A percentile compares a stretch with the other conserved stretches of the same genome.
These are phyloP conservation scores for Themeda triandra DNA, from an alignment of 176 grass and related monocot genomes.

Conservation along the genomic window DNA sequence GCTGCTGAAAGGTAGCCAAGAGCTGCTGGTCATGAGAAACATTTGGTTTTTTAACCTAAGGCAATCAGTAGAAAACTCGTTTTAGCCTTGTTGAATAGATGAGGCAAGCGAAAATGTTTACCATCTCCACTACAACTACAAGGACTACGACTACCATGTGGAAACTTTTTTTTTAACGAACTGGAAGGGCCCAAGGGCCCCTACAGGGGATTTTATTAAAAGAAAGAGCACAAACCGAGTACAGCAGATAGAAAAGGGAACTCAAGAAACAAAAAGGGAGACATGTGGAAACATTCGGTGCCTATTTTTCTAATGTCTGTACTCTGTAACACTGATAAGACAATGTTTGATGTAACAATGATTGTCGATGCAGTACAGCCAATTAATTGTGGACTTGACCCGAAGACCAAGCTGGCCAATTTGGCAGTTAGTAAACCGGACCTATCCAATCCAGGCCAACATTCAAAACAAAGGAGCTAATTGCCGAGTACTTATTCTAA, in stretches of 20 bases:
- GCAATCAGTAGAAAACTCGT: neutral
- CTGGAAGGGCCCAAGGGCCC: too few relatives aligned
- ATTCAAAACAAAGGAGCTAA: too few relatives aligned
- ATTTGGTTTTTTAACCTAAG: neutral
- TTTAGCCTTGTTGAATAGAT: constrained; percentile 2
- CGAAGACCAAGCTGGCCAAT: too few relatives aligned
- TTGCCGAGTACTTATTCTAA: too few relatives aligned
- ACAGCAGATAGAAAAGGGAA: too few relatives aligned
- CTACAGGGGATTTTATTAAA: too few relatives aligned
- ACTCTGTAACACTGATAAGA: neutral
- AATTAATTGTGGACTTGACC: neutral
- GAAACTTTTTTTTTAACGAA: too few relatives aligned
- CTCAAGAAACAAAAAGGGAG: too few relatives aligned
- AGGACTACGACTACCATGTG: too few relatives aligned
- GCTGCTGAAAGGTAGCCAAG: neutral
- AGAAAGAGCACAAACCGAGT: too few relatives aligned
- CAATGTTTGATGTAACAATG: neutral
- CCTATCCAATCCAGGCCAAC: too few relatives aligned
- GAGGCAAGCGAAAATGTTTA: neutral
- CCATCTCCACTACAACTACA: neutral
- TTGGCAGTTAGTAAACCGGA: too few relatives aligned
- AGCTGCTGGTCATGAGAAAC: neutral
- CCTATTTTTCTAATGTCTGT: neutral
- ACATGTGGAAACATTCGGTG: neutral
- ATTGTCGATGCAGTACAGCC: neutral